Evolutionary conservation across 164 flowering plant species (phyloP).

Genomic region (Liriodendron chinense): DNA sequence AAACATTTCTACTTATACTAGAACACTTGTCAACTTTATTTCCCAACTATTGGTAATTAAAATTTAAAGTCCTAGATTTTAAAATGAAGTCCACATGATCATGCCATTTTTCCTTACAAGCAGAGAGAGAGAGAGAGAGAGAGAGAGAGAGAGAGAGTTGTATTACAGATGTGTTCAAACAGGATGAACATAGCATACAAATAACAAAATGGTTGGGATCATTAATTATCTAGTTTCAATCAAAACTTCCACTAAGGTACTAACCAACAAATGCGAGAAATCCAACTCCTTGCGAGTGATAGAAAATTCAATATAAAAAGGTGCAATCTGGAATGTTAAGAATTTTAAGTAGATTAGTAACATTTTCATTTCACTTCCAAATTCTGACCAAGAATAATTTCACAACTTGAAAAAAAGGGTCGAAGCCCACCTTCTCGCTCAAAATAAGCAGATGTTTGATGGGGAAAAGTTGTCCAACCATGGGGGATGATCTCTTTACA

Average conservation of each 20-base stretch:
- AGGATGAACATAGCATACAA: too few relatives aligned
- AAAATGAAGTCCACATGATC: too few relatives aligned
- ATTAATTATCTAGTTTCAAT: neutral
- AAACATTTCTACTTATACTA: too few relatives aligned
- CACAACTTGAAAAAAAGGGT: neutral
- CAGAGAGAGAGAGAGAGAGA: too few relatives aligned
- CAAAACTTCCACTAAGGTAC: constrained; percentile 22
- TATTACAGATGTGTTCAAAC: too few relatives aligned
- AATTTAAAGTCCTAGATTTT: too few relatives aligned
- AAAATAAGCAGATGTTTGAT: constrained; percentile 87
- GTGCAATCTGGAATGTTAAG: constrained; percentile 73
- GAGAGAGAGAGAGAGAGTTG: too few relatives aligned
- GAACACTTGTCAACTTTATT: too few relatives aligned
- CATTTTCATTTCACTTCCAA: neutral
- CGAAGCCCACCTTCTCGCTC: constrained; percentile 74
- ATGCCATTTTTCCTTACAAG: too few relatives aligned
- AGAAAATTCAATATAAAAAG: constrained; percentile 95
- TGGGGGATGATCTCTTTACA: constrained; percentile 67
- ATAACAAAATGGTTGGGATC: neutral
- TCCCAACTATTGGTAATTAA: too few relatives aligned
- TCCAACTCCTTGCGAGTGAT: constrained; percentile 96
- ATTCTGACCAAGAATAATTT: neutral
- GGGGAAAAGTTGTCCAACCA: constrained; percentile 96
- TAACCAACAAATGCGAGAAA: constrained; percentile 97
- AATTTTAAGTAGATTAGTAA: neutral